Evolutionary conservation across 148 eudicot genomes (phyloP), one percentile per base, ranked within the genome.

Genomic region (Rhododendron molle): DNA sequence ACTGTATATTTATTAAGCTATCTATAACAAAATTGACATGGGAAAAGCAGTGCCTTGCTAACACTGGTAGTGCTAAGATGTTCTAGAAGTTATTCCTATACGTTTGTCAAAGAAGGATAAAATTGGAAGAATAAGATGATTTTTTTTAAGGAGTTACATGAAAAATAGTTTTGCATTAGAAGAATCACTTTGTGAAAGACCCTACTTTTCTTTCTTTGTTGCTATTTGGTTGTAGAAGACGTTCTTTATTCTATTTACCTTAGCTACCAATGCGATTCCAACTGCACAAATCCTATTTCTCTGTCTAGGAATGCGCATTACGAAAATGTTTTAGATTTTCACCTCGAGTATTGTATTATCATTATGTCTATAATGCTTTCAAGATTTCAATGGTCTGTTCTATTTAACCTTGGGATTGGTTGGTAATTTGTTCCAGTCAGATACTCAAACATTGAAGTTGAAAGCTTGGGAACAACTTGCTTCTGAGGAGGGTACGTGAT

Each of bases 381-480:
- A 36, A 12, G 40, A 74, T 23, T 73, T 21, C 3, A n/a, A n/a
- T 56, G 8, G 60, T 44, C 28, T 80, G 21, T 81, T n/a, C 16
- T 18, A 44, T 49, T 46, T 71, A 26, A 73, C 80, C 46, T 20
- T 79, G 28, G 44, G 82, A 23, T 77, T 83, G 50, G 52, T 88
- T 58, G 87, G 72, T 4, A 18, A 60, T 82, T 74, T 89, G 83
- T 73, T 88, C 84, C 96, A 95, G 99, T 94, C 94, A n/a, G 97
- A 94, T 90, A 89, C 96, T 88, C 92, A 92, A 81, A 88, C 93
- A 36, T 79, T 96, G 87, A 96, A 93, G 89, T 88, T 94, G 89
- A 87, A 92, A 86, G 94, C 98, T 12, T 96, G 99, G 99, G 91
- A 88, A 91, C 97, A 95, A 87, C 98, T 96, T 86, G 98, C 99